phyloP scores from a whole-genome alignment of 495 filamentous ascomycete genomes.

The Trichoderma reesei region DNA sequence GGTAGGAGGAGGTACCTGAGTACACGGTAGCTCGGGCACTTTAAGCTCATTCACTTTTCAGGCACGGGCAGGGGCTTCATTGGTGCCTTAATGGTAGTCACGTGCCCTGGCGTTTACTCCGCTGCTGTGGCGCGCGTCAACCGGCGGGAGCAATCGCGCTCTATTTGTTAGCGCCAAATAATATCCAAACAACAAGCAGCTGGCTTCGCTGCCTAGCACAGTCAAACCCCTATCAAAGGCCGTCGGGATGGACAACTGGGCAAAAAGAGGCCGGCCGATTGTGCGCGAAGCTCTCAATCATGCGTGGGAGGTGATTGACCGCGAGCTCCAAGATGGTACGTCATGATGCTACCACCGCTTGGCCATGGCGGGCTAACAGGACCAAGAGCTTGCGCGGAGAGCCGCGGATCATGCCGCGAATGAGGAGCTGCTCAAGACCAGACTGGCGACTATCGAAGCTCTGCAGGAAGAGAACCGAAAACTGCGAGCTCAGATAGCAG shows the following conservation, averaged over 20 bases:
- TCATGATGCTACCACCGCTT: background rate
- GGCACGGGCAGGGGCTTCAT: background rate
- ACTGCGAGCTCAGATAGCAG: slow-evolving; percentile 24
- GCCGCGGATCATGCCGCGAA: slow-evolving; percentile 26
- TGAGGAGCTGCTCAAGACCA: slow-evolving; percentile 21
- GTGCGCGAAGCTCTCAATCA: slow-evolving; percentile 31
- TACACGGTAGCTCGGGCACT: too few species aligned
- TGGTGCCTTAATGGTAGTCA: background rate
- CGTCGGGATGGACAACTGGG: slow-evolving; percentile 30
- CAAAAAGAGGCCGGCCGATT: slow-evolving; percentile 26
- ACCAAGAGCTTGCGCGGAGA: slow-evolving; percentile 16
- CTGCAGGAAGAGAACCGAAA: slow-evolving; percentile 28
- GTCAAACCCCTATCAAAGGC: background rate
- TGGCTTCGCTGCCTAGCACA: background rate
- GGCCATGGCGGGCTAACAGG: background rate
- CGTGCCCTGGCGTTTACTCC: slow-evolving; percentile 1
- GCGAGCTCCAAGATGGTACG: slow-evolving; percentile 28
- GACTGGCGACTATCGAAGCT: slow-evolving; percentile 17
- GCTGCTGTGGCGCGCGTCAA: background rate
- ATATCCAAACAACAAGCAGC: background rate
- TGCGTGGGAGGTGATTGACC: slow-evolving; percentile 29
- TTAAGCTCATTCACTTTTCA: background rate
- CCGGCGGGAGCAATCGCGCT: background rate
- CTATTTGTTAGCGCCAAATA: background rate
- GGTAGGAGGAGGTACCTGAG: too few species aligned